Evolutionary conservation across 176 grass and related monocot species (phyloP), one percentile per base, ranked within the genome.

Genomic region (Carex pumila): DNA sequence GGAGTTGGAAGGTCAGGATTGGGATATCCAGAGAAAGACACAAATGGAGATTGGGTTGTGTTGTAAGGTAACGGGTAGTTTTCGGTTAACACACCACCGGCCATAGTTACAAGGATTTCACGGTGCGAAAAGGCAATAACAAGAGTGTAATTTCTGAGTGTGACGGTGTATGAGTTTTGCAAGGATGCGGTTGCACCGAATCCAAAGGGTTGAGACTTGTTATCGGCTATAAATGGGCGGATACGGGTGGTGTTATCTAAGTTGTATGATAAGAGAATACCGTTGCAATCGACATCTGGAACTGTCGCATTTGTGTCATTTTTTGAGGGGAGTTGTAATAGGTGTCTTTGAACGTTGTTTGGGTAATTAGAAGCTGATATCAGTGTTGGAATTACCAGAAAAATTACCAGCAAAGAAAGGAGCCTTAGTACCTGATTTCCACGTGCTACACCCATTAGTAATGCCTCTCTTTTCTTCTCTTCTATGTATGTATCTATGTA

Each of bases 1-100:
- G 91, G 89, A 37, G 94, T 93, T 14, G 80, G 82, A 64, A 97
- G 91, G 71, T 97, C 89, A 52, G 86, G 72, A 88, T 88, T 89
- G 22, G 94, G 94, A 88, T 87, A 91, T 30, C 94, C 94, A 7
- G 87, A 84, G 72, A 97, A 90, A 29, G 84, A 88, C 8, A 89
- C 50, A 34, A 36, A n/a, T 3, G 1, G 56, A 2, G 12, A 29
- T 19, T 66, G 6, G 3, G 90, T 66, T 63, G 93, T 91, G 90
- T 93, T 88, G 78, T 97, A 91, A 7, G 94, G 94, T 11, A 93
- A 65, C n/a, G 83, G 63, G 18, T 14, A 90, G 13, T 83, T 70
- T 43, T 87, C 84, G 13, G 94, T 89, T 68, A 97, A 88, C 39
- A 93, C 88, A 55, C 66, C 94, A n/a, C 79, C 81, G 36, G 68